Base-by-base conservation (phyloP, 192 early-diverging fungal genomes). In the Kickxella alabastrina region DNA sequence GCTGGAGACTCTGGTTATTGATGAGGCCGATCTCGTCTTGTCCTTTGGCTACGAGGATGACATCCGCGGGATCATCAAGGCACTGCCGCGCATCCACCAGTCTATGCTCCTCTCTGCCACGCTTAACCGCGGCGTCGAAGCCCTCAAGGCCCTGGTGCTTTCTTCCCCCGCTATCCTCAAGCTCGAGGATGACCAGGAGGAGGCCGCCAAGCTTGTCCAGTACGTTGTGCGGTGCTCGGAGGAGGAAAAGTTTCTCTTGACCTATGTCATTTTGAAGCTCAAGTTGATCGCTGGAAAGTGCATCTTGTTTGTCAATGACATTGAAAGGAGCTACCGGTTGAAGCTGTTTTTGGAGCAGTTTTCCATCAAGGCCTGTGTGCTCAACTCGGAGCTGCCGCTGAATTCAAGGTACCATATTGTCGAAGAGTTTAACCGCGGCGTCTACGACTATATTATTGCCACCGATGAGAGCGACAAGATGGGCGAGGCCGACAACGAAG, bases 281-380 rank as follows among this genome's bases (percentile, higher is more conserved):
- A 79, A 81, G 14, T 78, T 95, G 63, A 87, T 95, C 29, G 86
- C 88, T 14, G 91, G 90, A 39, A 98, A 98, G 68, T 85, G 86
- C 50, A 81, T 98, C 31, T 77, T 98, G 35, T 98, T 98, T 84
- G 95, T 98, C 28, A 96, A 96, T 69, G 83, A 90, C 49, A 95
- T 95, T 54, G 93, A 98, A 44, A 78, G 91, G 24, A 89, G 91
- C 52, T 99, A 96, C 71, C 79, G 86, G 4, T 59, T 95, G 4
- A 93, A 92, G 54, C 75, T 99, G 51, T 99, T 96, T 59, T 63
- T 99, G 65, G 94, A 99, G 75, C 93, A 96, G 69, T 99, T 99
- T 66, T 88, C 88, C 6, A 88, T 97, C 56, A 86, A 82, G 29
- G 82, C 85, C 19, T 93, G 91, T 26, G 90, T 95, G 8, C 77